Percentiles rank a stretch among this genome's conserved stretches.
Conservation (phyloP, 352 stramenopile species). For the Globisporangium nodosum region DNA sequence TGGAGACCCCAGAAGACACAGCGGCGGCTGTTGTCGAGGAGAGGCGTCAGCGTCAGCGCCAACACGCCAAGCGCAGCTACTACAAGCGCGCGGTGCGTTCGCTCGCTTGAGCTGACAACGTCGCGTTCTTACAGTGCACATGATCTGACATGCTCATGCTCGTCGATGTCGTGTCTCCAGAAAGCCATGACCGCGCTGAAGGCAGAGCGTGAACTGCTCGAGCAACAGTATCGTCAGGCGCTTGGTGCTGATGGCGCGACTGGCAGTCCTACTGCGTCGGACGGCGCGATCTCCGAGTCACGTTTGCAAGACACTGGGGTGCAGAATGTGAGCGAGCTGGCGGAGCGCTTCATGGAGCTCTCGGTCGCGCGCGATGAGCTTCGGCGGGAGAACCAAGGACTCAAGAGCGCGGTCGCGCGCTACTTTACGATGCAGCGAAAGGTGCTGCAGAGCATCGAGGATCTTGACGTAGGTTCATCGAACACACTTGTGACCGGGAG, state of each 20-base stretch:
- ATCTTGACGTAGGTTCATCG: conserved; percentile 3
- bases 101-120: no score
- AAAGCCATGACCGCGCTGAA: conserved; percentile 51
- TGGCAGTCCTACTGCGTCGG: no score
- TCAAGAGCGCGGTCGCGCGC: conserved; percentile 29
- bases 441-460: conserved; percentile 19
- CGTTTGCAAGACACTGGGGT: no score
- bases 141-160: no score
- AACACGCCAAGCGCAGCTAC: conserved; percentile 69
- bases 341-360: conserved; percentile 15
- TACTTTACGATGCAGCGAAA: conserved; percentile 40
- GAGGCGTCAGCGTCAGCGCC: conserved; percentile 17
- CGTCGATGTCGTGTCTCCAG: conserved; percentile 14
- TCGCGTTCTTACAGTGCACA: background rate
- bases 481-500: background rate
- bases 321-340: background rate
- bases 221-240: conserved; percentile 35
- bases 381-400: conserved; percentile 40
- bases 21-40: background rate
- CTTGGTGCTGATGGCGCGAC: conserved; percentile 11
- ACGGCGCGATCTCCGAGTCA: no score
- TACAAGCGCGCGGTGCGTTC: conserved; percentile 64
- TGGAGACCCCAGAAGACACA: conserved; percentile 15
- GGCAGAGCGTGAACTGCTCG: conserved; percentile 26
- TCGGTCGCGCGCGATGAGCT: conserved; percentile 26